phyloP scores from a whole-genome alignment of 1,139 yeast species.

The Saccharomyces hybrid region DNA sequence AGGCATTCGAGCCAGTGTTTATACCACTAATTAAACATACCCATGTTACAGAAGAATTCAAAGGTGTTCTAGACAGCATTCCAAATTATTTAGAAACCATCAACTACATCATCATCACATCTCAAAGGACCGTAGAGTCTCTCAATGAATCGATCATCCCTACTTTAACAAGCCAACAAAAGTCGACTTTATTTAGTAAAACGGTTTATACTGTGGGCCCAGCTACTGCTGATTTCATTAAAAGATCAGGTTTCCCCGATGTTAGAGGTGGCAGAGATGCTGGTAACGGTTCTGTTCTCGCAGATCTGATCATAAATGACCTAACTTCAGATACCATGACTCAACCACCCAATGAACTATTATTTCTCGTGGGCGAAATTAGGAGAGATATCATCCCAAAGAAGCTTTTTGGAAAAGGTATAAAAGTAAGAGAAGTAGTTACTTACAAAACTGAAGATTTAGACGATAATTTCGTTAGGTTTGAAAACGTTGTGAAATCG shows the following conservation, averaged over 20 bases:
- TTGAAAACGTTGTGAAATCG: slow-evolving; percentile 19
- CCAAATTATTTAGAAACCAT: slow-evolving; percentile 36
- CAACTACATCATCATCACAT: slow-evolving; percentile 63
- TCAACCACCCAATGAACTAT: slow-evolving; percentile 28
- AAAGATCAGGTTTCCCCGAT: slow-evolving; percentile 53
- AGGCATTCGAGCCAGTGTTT: slow-evolving; percentile 42
- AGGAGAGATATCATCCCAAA: slow-evolving; percentile 76
- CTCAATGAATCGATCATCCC: slow-evolving; percentile 40
- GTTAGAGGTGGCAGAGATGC: slow-evolving; percentile 69
- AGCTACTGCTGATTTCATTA: slow-evolving; percentile 62
- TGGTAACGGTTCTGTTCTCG: slow-evolving; percentile 71
- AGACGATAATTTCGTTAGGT: slow-evolving; percentile 40
- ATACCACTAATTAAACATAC: slow-evolving; percentile 64
- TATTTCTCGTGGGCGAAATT: slow-evolving; percentile 81
- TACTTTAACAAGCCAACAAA: slow-evolving; percentile 11
- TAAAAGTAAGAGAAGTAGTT: slow-evolving; percentile 51
- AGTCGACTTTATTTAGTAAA: slow-evolving; percentile 35
- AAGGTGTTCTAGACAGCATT: slow-evolving; percentile 27
- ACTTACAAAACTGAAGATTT: slow-evolving; percentile 61
- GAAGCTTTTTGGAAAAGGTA: slow-evolving; percentile 40
- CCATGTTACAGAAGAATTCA: slow-evolving; percentile 36
- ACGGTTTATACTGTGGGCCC: slow-evolving; percentile 88
- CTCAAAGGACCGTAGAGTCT: slow-evolving; percentile 88
- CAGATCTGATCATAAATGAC: slow-evolving; percentile 53
- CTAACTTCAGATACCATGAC: slow-evolving; percentile 18